Evolutionary conservation across 495 filamentous ascomycete genomes (phyloP).

Genomic region (Penicillium odoratum): DNA sequence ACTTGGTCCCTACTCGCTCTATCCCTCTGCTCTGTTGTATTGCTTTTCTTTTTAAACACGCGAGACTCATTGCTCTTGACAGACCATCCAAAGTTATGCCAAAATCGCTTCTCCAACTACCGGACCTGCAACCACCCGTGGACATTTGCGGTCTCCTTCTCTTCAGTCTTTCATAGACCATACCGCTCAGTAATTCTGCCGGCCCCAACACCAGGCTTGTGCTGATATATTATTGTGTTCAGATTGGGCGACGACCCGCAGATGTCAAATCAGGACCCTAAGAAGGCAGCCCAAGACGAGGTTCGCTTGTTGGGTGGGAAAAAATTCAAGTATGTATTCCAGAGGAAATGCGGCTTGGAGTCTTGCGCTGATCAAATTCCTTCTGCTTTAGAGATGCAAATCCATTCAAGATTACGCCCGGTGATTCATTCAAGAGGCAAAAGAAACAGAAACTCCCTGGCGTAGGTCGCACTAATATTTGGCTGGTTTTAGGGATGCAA

Average conservation of each 20-base stretch:
- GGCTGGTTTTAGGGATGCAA: neutral
- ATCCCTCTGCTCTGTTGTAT: neutral
- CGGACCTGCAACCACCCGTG: conserved; percentile 25
- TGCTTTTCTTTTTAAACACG: neutral
- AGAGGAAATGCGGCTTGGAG: neutral
- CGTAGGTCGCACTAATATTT: conserved; percentile 14
- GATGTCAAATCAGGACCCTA: conserved; percentile 22
- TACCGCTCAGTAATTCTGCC: conserved; percentile 31
- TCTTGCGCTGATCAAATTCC: neutral
- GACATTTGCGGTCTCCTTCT: conserved; percentile 26
- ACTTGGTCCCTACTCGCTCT: neutral
- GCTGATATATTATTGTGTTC: conserved; percentile 10
- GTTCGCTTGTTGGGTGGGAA: conserved; percentile 22
- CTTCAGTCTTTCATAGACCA: conserved; percentile 29
- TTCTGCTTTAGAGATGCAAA: conserved; percentile 12
- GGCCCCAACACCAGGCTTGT: conserved; percentile 7
- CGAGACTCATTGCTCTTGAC: conserved; percentile 10
- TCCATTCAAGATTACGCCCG: conserved; percentile 20
- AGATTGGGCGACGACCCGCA: conserved; percentile 19
- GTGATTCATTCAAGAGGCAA: conserved; percentile 4
- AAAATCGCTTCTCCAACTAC: conserved; percentile 15
- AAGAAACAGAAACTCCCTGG: conserved; percentile 19
- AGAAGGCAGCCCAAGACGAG: conserved; percentile 20
- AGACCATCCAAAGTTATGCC: conserved; percentile 36
- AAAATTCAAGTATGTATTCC: conserved; percentile 16